Conservation (phyloP, 2,329 filamentous ascomycete species). For the Cryphonectria naterciae region DNA sequence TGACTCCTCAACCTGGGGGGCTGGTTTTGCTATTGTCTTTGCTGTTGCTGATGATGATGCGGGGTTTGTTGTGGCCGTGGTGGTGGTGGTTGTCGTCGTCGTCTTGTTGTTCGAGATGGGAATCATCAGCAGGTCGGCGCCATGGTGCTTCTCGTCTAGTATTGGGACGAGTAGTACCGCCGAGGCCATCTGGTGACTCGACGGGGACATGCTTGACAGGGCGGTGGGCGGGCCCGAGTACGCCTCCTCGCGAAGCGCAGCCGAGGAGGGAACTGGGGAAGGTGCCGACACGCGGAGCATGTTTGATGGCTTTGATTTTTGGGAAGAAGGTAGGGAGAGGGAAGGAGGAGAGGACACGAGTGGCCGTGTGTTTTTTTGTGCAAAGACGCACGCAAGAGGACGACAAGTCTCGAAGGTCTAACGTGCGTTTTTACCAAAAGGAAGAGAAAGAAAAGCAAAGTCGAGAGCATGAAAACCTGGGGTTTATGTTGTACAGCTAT, state of each 20-base stretch:
- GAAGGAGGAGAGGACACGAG: not conserved
- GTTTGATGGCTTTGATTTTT: slow-evolving; percentile 1
- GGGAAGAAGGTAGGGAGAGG: not conserved
- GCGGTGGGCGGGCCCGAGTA: not conserved
- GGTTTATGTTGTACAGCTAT: slow-evolving; percentile 1
- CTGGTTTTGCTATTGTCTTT: not conserved
- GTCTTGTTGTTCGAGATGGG: slow-evolving; percentile 17
- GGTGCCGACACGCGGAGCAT: slow-evolving; percentile 15
- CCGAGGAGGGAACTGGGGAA: not conserved
- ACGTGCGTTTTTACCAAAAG: slow-evolving; percentile 7
- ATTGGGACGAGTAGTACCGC: slow-evolving; percentile 27
- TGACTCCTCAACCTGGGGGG: not conserved
- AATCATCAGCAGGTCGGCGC: slow-evolving; percentile 27
- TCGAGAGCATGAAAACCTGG: not conserved
- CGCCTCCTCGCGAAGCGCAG: not conserved
- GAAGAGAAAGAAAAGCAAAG: slow-evolving; percentile 8
- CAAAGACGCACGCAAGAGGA: not conserved
- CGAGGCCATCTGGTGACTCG: slow-evolving; percentile 10
- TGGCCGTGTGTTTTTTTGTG: not conserved
- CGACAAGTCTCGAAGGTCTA: not conserved
- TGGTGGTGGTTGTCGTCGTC: not conserved
- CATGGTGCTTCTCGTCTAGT: slow-evolving; percentile 28
- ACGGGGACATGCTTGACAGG: slow-evolving; percentile 9
- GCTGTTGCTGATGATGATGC: not conserved
- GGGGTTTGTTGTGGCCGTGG: not conserved